Evolutionary conservation across 257 asterid genomes (phyloP).

Genomic region (Rauvolfia tetraphylla): DNA sequence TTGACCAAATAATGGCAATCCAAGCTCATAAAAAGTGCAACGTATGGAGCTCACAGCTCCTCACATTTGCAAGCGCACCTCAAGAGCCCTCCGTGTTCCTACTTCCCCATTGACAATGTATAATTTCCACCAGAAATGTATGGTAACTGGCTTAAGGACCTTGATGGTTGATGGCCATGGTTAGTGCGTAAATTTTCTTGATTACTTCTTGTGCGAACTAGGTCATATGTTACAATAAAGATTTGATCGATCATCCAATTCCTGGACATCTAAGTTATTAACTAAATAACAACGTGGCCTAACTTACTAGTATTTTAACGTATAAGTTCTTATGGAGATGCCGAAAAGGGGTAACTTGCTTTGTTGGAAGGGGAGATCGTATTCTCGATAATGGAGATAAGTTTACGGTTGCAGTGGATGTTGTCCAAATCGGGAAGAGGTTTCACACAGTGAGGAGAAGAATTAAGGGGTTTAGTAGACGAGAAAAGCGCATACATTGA

Average conservation of each 20-base stretch:
- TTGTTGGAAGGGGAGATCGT: neutral
- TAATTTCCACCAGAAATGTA: too few relatives aligned
- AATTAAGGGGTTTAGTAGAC: neutral
- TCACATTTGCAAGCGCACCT: neutral
- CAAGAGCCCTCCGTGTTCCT: neutral
- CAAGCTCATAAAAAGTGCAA: neutral
- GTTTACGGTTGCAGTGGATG: neutral
- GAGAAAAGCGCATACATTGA: neutral
- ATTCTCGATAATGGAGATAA: neutral
- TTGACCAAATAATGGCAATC: constrained; percentile 11
- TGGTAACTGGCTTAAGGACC: neutral
- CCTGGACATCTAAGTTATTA: too few relatives aligned
- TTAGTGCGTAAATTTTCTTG: neutral
- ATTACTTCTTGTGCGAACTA: too few relatives aligned
- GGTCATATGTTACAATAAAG: too few relatives aligned
- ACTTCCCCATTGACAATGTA: neutral
- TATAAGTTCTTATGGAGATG: too few relatives aligned
- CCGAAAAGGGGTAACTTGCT: too few relatives aligned
- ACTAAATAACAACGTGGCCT: too few relatives aligned
- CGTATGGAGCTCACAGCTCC: neutral
- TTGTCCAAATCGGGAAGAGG: constrained; percentile 1
- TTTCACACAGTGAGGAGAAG: constrained; percentile 9
- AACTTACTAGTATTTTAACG: too few relatives aligned
- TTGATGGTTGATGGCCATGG: neutral
- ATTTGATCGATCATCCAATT: too few relatives aligned